Base-by-base conservation (phyloP, 352 stramenopile genomes). In the Phytopythium cucurbitacearum region DNA sequence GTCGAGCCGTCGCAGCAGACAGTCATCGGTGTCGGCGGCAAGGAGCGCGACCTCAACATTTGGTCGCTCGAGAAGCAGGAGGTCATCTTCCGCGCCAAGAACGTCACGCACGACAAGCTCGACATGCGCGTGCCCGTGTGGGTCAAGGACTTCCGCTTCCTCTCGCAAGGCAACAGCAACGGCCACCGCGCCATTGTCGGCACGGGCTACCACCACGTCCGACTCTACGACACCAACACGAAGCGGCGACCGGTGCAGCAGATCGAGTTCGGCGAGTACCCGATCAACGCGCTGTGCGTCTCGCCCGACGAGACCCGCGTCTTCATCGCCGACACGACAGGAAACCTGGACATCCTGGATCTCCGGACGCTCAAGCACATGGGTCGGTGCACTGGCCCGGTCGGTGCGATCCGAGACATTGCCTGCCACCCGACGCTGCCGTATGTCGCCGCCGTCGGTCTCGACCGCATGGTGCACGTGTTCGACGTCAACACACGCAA, bases 391-490 rank as follows among this genome's bases (percentile, higher is more conserved):
- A 94, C 89, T 10, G 91, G 90, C 7, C 87, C 91, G 0, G 86
- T 89, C 13, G 94, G 94, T 8, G 96, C 88, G 3, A 91, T 98
- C 39, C 85, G 90, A 32, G 76, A 94, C 63, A 80, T 98, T 34
- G 71, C 76, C 12, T 85, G 83, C 54, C 93, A 98, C 64, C 85
- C 89, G 34, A 97, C 88, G 41, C 67, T 97, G 35, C 91, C 93
- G 28, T 83, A 93, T 52, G 60, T 98, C 35, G 87, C 89, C 7
- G 85, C 85, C 2, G 95, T 98, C 11, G 91, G 95, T 0, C 68
- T 98, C 16, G 95, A 98, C 76, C 86, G 95, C 37, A 97, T 98
- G 69, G 76, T 98, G 44, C 87, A 96, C 66, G 85, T 97, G 34
- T 98, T 96, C 58, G 82, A 98, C 65, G 64, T 93, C 13, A 85